phyloP scores from a whole-genome alignment of 2,329 filamentous ascomycete species.

The Bipolaris zeicola region DNA sequence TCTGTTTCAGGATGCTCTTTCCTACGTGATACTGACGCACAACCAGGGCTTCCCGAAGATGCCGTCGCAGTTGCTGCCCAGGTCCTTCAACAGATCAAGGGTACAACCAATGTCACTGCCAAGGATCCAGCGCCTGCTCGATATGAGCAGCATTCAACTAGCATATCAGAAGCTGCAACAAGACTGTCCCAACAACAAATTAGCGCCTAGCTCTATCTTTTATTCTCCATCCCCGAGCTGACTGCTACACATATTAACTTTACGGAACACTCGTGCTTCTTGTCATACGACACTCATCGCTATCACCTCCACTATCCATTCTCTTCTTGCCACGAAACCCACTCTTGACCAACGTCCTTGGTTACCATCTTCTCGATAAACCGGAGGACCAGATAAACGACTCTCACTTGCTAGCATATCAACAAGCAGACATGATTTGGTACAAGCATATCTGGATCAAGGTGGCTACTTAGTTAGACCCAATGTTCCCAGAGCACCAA shows the following conservation, averaged over 20 bases:
- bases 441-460: background rate
- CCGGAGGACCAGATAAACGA: background rate
- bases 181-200: background rate
- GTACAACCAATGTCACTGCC: background rate
- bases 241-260: background rate
- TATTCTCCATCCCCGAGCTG: background rate
- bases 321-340: background rate
- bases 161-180: background rate
- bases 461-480: background rate
- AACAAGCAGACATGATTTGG: background rate
- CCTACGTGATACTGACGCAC: conserved; percentile 8
- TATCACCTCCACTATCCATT: background rate
- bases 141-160: background rate
- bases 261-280: background rate
- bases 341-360: background rate
- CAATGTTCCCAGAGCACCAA: background rate
- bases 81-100: conserved; percentile 55
- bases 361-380: background rate
- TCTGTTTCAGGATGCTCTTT: background rate
- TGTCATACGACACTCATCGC: background rate
- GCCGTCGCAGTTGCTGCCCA: conserved; percentile 71
- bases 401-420: background rate
- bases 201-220: background rate
- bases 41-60: conserved; percentile 67
- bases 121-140: background rate